Evolutionary conservation across 495 filamentous ascomycete genomes (phyloP), one percentile per base, ranked within the genome.

Genomic region (Amphirosellinia nigrospora): DNA sequence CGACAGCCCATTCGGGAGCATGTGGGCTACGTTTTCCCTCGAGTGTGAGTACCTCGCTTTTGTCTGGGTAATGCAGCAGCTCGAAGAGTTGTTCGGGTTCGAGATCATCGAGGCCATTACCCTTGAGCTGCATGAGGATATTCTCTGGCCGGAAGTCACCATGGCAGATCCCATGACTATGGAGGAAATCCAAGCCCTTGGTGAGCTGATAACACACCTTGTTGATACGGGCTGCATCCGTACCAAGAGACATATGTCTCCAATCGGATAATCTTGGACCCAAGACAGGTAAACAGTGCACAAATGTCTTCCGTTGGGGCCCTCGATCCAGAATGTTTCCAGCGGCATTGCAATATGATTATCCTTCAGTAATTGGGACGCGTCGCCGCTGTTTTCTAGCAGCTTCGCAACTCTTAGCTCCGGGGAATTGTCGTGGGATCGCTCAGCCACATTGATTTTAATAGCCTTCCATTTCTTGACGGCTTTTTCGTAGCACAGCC

Each of bases 71-170:
- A 0, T 59, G 66, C 7, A 73, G 64, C 8, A 66, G 0, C 11
- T 60, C 34, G 2, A 64, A 39, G 0, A 78, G 48, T 7, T 66
- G 48, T 6, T 73, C 69, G 15, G 72, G 64, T 0, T 64, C 23
- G 30, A 73, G 70, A n/a, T 66, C n/a, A 50, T 78, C 77, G 0
- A 71, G 62, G 8, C 73, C 68, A 9, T 69, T 66, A 0, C 23
- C 48, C 52, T 64, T 55, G 0, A 77, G 68, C 3, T 66, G 69
- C 62, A 79, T 63, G 0, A 74, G 56, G 21, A 78, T 65, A 53
- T 75, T 79, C 16, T 69, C 53, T 0, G 70, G 55, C 0, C 74
- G 69, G 23, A 78, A 77, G 60, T 79, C 72, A 2, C 76, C 76
- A 48, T 79, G 74, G 52, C 74, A 74, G 15, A 74, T 61, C 0